Evolutionary conservation across 1,139 yeast species (phyloP), one percentile per base, ranked within the genome.

Genomic region (Arxiozyma bovina): DNA sequence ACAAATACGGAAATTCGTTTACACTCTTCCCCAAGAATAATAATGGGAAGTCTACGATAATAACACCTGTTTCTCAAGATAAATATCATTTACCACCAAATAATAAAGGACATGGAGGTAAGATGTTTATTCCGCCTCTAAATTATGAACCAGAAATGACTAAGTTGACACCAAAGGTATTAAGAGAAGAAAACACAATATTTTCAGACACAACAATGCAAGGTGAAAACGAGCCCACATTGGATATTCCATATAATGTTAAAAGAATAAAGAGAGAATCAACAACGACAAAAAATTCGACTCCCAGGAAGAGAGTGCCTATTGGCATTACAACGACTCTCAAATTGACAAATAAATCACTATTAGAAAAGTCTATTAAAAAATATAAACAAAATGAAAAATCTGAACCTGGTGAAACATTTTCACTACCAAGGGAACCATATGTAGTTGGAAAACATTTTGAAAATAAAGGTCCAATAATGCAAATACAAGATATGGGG

Each of bases 151-250:
- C 40, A 3, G 45, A 17, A 23, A 30, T 40, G 15, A 3, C 15
- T 17, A 22, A 42, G 5, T 34, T 44, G 17, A 50, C 52, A n/a
- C 52, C 52, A 17, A 44, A 50, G 17, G 12, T 48, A 4, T 50
- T 48, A 12, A 50, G 45, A n/a, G 52, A 50, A 38, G 52, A 50
- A 23, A 38, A 50, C 38, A 44, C 2, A 41, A 40, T 48, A 23
- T 6, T 48, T 7, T 20, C 50, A 6, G 50, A 48, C 21, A 12
- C 6, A 34, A 12, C 6, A 34, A 12, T 6, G 6, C 40, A 15
- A 34, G 15, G 21, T 18, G 49, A 46, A 46, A 42, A 21, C 7
- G 49, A 18, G 3, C 20, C 42, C 17, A 34, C 30, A 20, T 4
- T 46, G 17, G 11, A 20, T 2, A 34, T 42, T 18, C 49, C 42